Base-by-base conservation (phyloP, 306 rosid species). In the Trichosanthes truncata region DNA sequence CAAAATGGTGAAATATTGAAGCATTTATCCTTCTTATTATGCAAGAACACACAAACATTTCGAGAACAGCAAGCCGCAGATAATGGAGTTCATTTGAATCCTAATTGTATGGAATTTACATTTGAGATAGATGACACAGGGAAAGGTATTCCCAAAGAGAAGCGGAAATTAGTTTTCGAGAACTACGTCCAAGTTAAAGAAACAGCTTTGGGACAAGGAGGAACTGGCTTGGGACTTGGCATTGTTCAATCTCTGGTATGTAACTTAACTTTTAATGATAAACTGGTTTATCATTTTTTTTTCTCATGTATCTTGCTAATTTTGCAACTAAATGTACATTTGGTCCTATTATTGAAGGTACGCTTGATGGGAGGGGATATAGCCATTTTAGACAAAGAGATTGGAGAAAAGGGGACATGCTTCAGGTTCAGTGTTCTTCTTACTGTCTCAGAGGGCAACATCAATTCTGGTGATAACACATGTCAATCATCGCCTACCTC, bases 181-280 rank as follows among this genome's bases (percentile, higher is more conserved):
- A 86, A 92, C 83, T 94, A 85, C 40, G 93, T 94, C 53, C 97
- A 92, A 86, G 90, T 92, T 51, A 91, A 87, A 74, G 90, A 92
- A 77, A 89, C 87, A 43, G 78, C 87, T 69, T 60, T 81, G 71
- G 89, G 89, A 17, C 86, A 79, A 77, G 92, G 86, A 51, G 97
- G 97, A 84, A 91, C 97, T 84, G 97, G 98, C 74, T 89, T 94
- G 74, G 97, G 98, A 85, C 97, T 94, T 69, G 97, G 97, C 46
- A 94, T 94, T 79, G 97, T 94, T 65, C 91, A 89, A 11, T 92
- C 97, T 5, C 49, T 92, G 89, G 98, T 92, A 85, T 25, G 88
- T 78, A 72, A 46, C 77, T 72, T 21, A 4, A 38, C 53, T 4
- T 38, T 67, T 40, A 33, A 62, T 31, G 69, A 31, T 31, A 31